Evolutionary conservation across 2,329 filamentous ascomycete species (phyloP), one percentile per base, ranked within the genome.

Genomic region (Fusarium sp.): DNA sequence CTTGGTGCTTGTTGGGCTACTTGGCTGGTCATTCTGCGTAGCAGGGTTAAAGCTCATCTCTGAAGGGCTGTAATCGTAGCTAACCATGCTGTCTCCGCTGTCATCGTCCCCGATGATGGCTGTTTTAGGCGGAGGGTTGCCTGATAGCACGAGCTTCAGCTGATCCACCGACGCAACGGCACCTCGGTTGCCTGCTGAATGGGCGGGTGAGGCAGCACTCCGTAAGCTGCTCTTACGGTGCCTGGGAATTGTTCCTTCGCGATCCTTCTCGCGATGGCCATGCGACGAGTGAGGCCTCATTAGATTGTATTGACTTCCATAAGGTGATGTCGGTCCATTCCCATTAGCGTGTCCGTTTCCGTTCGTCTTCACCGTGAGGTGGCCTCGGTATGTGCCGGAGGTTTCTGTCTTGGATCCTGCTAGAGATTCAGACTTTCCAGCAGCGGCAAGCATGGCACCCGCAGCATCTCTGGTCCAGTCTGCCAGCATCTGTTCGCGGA

Each of bases 381-480:
- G 88, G 71, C 88, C 88, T 54, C 85, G 76, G 79, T 84, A 75
- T 18, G 87, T 88, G 24, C 80, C 86, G 61, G 85, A 87, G 17
- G 90, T 93, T 47, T 89, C 92, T 3, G 89, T 87, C 72, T 90
- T 90, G 6, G 94, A 97, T 28, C 94, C 94, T 61, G 87, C 93
- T 62, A 97, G 84, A 8, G 94, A 97, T 18, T 90, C 89, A 1
- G 93, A 90, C 76, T 92, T 93, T 76, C 91, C 91, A 56, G 87
- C 89, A 63, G 93, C 90, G 67, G 93, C 90, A 55, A 94, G 87
- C 42, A 89, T 87, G 17, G 91, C 89, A 59, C 96, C 84, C 38
- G 93, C 93, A 20, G 86, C 83, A 28, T 97, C 95, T 78, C 91
- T 91, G 44, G 90, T 92, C 96, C 96, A 98, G 54, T 93, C 90